Evolutionary conservation across 1,139 yeast species (phyloP), one percentile per base, ranked within the genome.

Genomic region (Geotrichum klebahnii): DNA sequence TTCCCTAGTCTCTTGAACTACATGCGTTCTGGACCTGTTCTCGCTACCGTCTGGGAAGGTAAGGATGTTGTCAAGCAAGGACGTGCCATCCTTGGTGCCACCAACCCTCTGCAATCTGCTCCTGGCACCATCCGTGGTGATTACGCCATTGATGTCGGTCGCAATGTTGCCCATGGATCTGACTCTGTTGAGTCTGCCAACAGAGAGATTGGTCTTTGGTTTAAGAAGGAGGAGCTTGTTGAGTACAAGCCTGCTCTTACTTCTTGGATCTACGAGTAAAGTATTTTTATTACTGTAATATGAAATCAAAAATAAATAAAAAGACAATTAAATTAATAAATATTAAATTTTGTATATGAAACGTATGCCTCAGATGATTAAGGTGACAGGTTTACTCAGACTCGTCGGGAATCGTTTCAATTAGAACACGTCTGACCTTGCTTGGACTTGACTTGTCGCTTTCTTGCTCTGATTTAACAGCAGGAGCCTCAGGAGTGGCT

Each of bases 61-160:
- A 92, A 90, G 81, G 97, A 92, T 70, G 98, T 83, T 72, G 98
- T 94, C 74, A 89, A 89, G 80, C 95, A 87, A 75, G 98, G 98
- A 73, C 87, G 99, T 79, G 84, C 80, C 68, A 83, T 94, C 71
- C 82, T 94, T 68, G 99, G 99, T 77, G 97, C 98, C 65, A 94
- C 98, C 77, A 90, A 94, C 87, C 99, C 99, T 71, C 81, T 85
- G 72, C 82, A 79, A 67, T 86, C 96, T 65, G 92, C 95, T 63
- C 97, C 97, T 74, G 99, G 98, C 74, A 92, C 99, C 77, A 92
- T 94, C 82, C 89, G 99, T 80, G 97, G 96, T 73, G 97, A 92
- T 78, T 71, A 58, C 61, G 74, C 74, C 61, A 64, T 71, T 67
- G 98, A 94, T 76, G 88, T 88, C 81, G 98, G 99, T 73, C 89